Conservation (phyloP, 257 asterid species). For the Solanum pimpinellifolium region DNA sequence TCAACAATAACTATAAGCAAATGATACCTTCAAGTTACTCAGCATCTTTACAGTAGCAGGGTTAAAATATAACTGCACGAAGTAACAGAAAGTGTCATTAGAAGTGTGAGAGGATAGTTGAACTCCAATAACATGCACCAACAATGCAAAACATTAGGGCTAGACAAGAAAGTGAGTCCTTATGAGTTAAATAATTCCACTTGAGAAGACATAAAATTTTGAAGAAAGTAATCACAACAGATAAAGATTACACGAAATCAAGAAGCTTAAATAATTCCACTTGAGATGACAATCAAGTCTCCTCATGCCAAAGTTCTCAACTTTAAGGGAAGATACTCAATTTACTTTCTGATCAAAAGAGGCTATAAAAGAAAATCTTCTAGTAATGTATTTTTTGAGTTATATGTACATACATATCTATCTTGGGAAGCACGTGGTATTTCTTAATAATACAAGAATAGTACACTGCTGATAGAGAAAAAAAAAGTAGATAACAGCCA, state of each 20-base stretch:
- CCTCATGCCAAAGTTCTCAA: background rate
- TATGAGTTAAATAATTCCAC: background rate
- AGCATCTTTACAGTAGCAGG: constrained; percentile 99
- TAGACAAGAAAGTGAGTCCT: background rate
- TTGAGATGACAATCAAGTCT: background rate
- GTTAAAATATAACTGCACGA: constrained; percentile 80
- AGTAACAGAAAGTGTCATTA: background rate
- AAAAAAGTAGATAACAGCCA: background rate
- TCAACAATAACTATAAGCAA: background rate
- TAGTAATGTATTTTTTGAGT: background rate
- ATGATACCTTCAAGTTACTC: constrained; percentile 89
- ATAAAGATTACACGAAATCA: background rate
- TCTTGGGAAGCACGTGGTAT: background rate
- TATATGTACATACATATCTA: background rate
- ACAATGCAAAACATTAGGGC: background rate
- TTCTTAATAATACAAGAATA: background rate
- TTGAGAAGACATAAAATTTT: no score
- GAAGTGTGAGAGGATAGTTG: background rate
- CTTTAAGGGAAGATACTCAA: background rate
- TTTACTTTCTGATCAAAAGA: background rate
- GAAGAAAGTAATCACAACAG: background rate
- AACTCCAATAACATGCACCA: background rate
- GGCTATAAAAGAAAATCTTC: background rate
- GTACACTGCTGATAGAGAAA: background rate
- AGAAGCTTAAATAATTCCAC: background rate